A percentile compares a stretch with the other conserved stretches of the same genome.
These are phyloP conservation scores for Leccinum disarticulatum DNA, from an alignment of 768 basidiomycete genomes.

Conservation along the genomic window DNA sequence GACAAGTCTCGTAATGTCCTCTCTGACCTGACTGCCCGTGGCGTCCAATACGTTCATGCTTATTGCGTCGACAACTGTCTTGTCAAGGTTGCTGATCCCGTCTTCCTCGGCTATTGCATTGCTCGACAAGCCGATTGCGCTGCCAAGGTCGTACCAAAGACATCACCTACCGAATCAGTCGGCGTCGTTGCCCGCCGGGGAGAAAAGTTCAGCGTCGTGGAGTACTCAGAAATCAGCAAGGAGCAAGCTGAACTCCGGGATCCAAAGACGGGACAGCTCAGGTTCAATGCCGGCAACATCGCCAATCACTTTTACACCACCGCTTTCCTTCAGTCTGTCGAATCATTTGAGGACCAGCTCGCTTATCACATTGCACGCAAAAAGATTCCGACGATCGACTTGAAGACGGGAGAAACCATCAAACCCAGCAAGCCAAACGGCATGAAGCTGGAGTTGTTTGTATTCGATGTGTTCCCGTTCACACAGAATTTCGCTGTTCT, in stretches of 20 bases:
- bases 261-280: constrained; percentile 66
- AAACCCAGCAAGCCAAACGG: constrained; percentile 94
- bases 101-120: constrained; percentile 96
- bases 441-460: constrained; percentile 98
- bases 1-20: constrained; percentile 73
- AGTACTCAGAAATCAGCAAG: constrained; percentile 93
- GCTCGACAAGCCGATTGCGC: constrained; percentile 85
- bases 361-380: constrained; percentile 98
- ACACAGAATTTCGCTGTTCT: constrained; percentile 81
- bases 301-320: constrained; percentile 98
- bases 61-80: constrained; percentile 99
- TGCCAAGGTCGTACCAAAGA: constrained; percentile 94
- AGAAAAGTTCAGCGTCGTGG: constrained; percentile 88
- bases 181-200: constrained; percentile 89
- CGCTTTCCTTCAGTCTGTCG: constrained; percentile 72
- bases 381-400: constrained; percentile 86
- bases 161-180: constrained; percentile 83
- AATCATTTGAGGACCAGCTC: constrained; percentile 82
- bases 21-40: constrained; percentile 72
- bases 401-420: constrained; percentile 62
- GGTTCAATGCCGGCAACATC: constrained; percentile 95
- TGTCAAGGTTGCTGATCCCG: constrained; percentile 93
- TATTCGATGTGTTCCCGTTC: constrained; percentile 98
- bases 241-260: constrained; percentile 83
- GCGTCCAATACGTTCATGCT: constrained; percentile 85